Percentiles rank a stretch among this genome's conserved stretches.
phyloP scores from a whole-genome alignment of 192 early-diverging fungal genomes.

The Umbelopsis sp. region DNA sequence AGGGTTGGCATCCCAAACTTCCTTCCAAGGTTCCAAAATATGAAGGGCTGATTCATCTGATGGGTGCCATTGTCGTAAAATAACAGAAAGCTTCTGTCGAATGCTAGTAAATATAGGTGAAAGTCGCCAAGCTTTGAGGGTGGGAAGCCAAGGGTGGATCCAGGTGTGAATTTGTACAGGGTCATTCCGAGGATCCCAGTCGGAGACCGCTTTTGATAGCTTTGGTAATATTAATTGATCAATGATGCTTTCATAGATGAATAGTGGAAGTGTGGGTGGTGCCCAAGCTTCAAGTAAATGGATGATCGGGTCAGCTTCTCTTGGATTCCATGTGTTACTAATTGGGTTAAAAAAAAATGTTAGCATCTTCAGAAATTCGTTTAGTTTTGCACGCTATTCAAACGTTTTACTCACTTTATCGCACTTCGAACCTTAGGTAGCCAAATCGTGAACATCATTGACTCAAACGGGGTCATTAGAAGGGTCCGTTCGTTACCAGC shows the following conservation, averaged over 20 bases:
- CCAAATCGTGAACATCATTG: slow-evolving; percentile 77
- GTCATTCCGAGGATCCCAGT: slow-evolving; percentile 63
- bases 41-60: slow-evolving; percentile 51
- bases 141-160: slow-evolving; percentile 83
- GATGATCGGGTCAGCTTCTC: slow-evolving; percentile 68
- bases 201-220: slow-evolving; percentile 57
- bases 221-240: slow-evolving; percentile 84
- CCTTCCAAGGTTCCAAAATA: slow-evolving; percentile 63
- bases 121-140: slow-evolving; percentile 53
- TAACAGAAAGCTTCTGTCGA: slow-evolving; percentile 59
- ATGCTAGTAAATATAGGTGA: slow-evolving; percentile 55
- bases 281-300: slow-evolving; percentile 72
- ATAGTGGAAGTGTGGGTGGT: slow-evolving; percentile 64
- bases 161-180: slow-evolving; percentile 68
- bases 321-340: slow-evolving; percentile 73
- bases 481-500: not conserved
- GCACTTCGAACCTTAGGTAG: slow-evolving; percentile 74
- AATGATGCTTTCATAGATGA: slow-evolving; percentile 74
- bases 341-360: slow-evolving; percentile 6
- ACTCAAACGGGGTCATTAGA: slow-evolving; percentile 77
- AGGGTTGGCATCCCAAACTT: slow-evolving; percentile 53
- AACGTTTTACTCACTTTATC: slow-evolving; percentile 64
- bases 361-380: not conserved
- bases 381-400: not conserved
- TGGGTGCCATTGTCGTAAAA: slow-evolving; percentile 67